A percentile compares a stretch with the other conserved stretches of the same genome.
Evolutionary conservation across 371 early-diverging fungal species (phyloP).

Genomic region (Rhizomucor miehei): DNA sequence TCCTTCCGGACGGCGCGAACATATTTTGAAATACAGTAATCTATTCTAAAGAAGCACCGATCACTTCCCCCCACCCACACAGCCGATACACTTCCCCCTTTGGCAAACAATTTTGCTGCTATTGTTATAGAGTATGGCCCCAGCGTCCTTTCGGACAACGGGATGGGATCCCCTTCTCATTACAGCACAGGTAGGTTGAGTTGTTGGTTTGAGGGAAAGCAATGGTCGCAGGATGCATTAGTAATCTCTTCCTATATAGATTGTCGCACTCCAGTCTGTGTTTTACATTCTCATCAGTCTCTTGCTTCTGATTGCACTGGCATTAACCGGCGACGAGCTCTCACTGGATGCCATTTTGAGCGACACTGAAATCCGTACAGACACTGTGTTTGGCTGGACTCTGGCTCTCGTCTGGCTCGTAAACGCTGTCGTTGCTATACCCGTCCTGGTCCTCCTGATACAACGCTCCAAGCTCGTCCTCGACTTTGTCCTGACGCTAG

Average conservation of each 20-base stretch:
- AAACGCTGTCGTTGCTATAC: conserved; percentile 52
- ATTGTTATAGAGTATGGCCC: conserved; percentile 11
- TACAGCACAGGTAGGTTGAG: conserved; percentile 35
- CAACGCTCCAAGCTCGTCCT: conserved; percentile 77
- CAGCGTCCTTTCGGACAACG: conserved; percentile 42
- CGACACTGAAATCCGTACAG: conserved; percentile 60
- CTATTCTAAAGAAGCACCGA: no score
- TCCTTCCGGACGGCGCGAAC: no score
- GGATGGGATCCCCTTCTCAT: conserved; percentile 51
- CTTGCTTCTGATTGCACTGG: conserved; percentile 51
- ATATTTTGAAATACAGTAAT: no score
- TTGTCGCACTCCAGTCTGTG: conserved; percentile 58
- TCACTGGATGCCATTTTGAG: conserved; percentile 68
- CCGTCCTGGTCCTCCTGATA: conserved; percentile 63
- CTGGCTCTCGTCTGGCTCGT: conserved; percentile 65
- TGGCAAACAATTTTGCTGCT: no score
- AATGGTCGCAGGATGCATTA: background rate
- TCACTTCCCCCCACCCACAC: no score
- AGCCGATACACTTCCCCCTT: no score
- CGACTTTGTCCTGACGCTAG: conserved; percentile 78
- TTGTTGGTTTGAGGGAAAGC: background rate
- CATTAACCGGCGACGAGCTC: conserved; percentile 60
- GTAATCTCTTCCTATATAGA: conserved; percentile 24
- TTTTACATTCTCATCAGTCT: conserved; percentile 62
- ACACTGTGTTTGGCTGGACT: conserved; percentile 75